phyloP scores from a whole-genome alignment of 1,284 basidiomycete species.

The Macrocystidia cucumis region DNA sequence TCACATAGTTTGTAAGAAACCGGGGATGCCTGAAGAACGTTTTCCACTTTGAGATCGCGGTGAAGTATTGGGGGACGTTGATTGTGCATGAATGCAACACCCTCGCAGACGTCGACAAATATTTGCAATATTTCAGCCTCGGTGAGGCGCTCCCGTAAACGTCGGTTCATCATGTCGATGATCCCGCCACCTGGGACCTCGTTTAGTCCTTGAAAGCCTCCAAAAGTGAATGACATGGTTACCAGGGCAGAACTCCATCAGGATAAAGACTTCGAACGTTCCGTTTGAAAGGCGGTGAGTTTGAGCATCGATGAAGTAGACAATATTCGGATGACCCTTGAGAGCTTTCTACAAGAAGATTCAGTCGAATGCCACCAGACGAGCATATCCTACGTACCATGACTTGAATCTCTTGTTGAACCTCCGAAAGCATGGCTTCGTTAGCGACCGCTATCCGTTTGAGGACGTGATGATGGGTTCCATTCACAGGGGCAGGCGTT shows the following conservation, averaged over 20 bases:
- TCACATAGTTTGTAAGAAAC: conserved; percentile 95
- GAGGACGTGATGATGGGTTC: conserved; percentile 91
- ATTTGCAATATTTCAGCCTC: conserved; percentile 97
- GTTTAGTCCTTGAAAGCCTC: conserved; percentile 1
- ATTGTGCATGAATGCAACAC: conserved; percentile 94
- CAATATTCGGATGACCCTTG: conserved; percentile 88
- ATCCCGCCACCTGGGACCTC: conserved; percentile 81
- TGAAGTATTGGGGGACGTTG: conserved; percentile 87
- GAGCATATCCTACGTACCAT: conserved; percentile 63
- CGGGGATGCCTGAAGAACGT: conserved; percentile 79
- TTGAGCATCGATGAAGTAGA: conserved; percentile 91
- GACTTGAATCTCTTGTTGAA: conserved; percentile 96
- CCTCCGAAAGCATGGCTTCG: conserved; percentile 86
- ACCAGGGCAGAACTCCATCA: conserved; percentile 95
- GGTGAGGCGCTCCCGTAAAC: conserved; percentile 87
- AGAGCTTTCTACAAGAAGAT: conserved; percentile 58
- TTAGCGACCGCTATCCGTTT: conserved; percentile 95
- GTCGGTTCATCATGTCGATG: conserved; percentile 98
- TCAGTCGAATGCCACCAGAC: conserved; percentile 16
- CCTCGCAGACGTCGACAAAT: conserved; percentile 92
- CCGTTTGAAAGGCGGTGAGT: conserved; percentile 80
- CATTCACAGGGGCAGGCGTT: conserved; percentile 80
- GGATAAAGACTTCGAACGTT: conserved; percentile 93
- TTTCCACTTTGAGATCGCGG: conserved; percentile 98
- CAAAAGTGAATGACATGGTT: conserved; percentile 13